Conservation (phyloP, 2,329 filamentous ascomycete species). For the Coniosporium tulheliwenetii region DNA sequence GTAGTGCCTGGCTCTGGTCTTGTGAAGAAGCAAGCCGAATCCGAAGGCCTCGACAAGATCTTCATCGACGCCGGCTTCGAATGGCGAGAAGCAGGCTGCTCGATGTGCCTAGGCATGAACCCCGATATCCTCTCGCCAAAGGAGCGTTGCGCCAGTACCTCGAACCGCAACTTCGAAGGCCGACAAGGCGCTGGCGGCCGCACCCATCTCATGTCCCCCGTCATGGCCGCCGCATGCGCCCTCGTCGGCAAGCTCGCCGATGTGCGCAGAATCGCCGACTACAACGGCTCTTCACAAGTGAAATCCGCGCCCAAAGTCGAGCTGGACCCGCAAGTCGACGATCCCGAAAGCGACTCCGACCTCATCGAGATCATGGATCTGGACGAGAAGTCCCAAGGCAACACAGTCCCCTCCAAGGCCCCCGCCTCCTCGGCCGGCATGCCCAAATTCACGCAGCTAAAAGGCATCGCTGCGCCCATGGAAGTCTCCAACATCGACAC, state of each 20-base stretch:
- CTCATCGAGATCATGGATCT: conserved; percentile 48
- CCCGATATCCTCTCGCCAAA: conserved; percentile 85
- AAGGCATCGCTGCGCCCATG: conserved; percentile 76
- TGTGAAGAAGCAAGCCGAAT: conserved; percentile 81
- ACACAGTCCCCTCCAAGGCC: conserved; percentile 36
- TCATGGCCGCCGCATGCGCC: conserved; percentile 85
- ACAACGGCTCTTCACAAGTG: conserved; percentile 33
- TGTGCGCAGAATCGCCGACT: conserved; percentile 59
- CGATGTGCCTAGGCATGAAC: conserved; percentile 99
- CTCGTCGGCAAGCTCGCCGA: conserved; percentile 86
- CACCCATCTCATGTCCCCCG: conserved; percentile 92
- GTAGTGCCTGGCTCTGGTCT: conserved; percentile 91
- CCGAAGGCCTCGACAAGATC: conserved; percentile 83
- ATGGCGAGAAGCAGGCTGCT: conserved; percentile 96
- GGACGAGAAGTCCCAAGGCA: conserved; percentile 52
- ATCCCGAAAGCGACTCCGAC: conserved; percentile 44
- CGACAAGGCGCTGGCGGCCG: conserved; percentile 82
- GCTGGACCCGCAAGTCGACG: conserved; percentile 36
- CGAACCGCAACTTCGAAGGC: conserved; percentile 95
- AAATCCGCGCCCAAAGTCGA: conserved; percentile 44
- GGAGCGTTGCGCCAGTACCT: conserved; percentile 89
- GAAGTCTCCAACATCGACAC: conserved; percentile 89
- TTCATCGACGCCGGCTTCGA: conserved; percentile 89
- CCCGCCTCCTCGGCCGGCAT: conserved; percentile 44
- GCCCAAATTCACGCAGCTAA: conserved; percentile 68